Evolutionary conservation across 2,329 filamentous ascomycete species (phyloP), one percentile per base, ranked within the genome.

Genomic region (Alternaria solani): DNA sequence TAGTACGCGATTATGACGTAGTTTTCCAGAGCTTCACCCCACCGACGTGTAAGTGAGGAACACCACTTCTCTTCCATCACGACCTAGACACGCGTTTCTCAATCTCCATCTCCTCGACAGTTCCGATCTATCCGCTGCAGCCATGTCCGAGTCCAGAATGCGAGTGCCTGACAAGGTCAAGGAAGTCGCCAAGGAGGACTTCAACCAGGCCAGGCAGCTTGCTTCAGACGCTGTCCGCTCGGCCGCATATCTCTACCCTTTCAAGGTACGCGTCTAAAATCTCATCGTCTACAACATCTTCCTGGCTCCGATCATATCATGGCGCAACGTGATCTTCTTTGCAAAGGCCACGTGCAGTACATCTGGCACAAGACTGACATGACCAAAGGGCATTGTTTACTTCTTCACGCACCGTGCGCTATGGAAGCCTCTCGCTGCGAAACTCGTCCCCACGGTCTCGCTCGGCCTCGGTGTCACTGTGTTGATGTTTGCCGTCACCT

Each of bases 401-500:
- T 87, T 89, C 69, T 68, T 83, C 68, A 79, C 83, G 11, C 85
- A 89, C 76, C 83, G 82, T 64, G 79, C 80, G 34, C 83, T 90
- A 62, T 88, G 86, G 84, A 81, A 81, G 43, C 88, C 88, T 0
- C 81, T 90, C 47, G 79, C 82, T 26, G 80, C 82, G n/a, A 85
- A 85, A 53, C 80, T 89, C 36, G 76, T 82, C 2, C 84, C 86
- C 3, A 93, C 90, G 28, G 68, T 96, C 51, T 84, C 86, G 1
- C 85, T 97, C 2, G 93, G 91, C 14, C 78, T 89, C 9, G 86
- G 87, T 44, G 89, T 97, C 46, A 89, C 94, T 1, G 83, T 84
- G 11, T 83, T 87, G 77, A 96, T 97, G 92, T 97, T 98, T 80
- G 82, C 91, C 68, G 89, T 97, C 75, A 91, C 93, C 49, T 97